Conservation (phyloP, 2,329 filamentous ascomycete genomes). For the Aureobasidium sp. region DNA sequence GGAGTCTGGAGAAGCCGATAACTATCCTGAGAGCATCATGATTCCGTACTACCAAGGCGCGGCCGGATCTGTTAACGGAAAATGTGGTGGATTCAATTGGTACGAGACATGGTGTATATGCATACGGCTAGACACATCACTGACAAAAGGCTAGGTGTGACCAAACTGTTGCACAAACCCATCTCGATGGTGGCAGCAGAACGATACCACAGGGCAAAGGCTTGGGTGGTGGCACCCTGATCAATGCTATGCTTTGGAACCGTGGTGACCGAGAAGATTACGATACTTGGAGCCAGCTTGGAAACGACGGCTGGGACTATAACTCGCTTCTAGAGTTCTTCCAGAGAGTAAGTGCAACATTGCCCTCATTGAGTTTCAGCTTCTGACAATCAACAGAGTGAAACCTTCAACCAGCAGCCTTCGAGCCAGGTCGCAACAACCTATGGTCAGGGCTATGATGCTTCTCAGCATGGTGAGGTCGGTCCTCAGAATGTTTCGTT, state of each 20-base stretch:
- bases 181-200: conserved; percentile 20
- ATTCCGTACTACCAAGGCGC: conserved; percentile 14
- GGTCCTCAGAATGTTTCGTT: conserved; percentile 40
- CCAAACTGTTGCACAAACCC: conserved; percentile 19
- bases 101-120: not conserved
- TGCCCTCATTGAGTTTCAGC: too few relatives aligned
- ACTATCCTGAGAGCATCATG: conserved; percentile 17
- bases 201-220: conserved; percentile 21
- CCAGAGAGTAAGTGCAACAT: conserved; percentile 13
- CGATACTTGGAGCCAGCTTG: conserved; percentile 49
- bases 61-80: conserved; percentile 12
- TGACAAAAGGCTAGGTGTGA: conserved; percentile 10
- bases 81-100: conserved; percentile 15
- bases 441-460: conserved; percentile 33
- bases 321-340: conserved; percentile 34
- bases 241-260: conserved; percentile 28
- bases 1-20: conserved; percentile 22
- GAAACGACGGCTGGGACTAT: conserved; percentile 53
- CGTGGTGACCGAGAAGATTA: conserved; percentile 42
- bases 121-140: not conserved
- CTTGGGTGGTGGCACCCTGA: conserved; percentile 26
- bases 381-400: conserved; percentile 9
- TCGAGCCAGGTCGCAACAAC: conserved; percentile 26
- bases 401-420: conserved; percentile 25
- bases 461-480: conserved; percentile 32